Evolutionary conservation across 2,329 filamentous ascomycete genomes (phyloP), one percentile per base, ranked within the genome.

Genomic region (Cladosporium sp.): DNA sequence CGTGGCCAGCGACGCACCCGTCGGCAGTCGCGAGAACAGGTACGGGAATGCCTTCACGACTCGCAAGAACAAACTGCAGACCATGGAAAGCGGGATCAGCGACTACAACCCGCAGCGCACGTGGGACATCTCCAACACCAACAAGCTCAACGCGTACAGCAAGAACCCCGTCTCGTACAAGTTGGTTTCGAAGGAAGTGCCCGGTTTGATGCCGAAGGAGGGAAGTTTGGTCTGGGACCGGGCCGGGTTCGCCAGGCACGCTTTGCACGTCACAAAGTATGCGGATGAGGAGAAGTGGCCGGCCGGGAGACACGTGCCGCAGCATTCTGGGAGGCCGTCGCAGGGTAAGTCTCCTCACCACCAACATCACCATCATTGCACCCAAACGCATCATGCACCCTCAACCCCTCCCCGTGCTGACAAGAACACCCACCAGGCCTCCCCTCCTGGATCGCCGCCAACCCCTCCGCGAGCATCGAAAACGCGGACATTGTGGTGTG

Each of bases 401-500:
- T 5, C 4, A 27, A 9, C 22, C 22, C 22, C 22, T 27, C 22
- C n/a, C 3, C 5, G n/a, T 36, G 12, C 8, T 22, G 9, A 19
- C 4, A 43, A 13, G 18, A 12, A 43, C 27, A 32, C 17, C 15
- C 27, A 12, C 24, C 15, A 44, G 42, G 48, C 17, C 73, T 92
- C 2, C 83, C 85, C 0, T 75, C 82, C 57, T 90, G 87, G 88
- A 84, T 91, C 57, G 70, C 73, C 15, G 70, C 65, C 1, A 64
- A 67, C 12, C 62, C 72, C 3, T 65, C 70, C 13, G 73, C 75
- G 5, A 57, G 63, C 9, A 66, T 74, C 3, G 86, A 85, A 44
- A 85, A 95, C 73, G 86, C 83, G 0, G 87, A 95, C 64, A 72
- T 95, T 19, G 89, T 95, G 1, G 78, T 95, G 13, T 95, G 89